Evolutionary conservation across 768 basidiomycete genomes (phyloP), one percentile per base, ranked within the genome.

Genomic region (Lentinula detonsa): DNA sequence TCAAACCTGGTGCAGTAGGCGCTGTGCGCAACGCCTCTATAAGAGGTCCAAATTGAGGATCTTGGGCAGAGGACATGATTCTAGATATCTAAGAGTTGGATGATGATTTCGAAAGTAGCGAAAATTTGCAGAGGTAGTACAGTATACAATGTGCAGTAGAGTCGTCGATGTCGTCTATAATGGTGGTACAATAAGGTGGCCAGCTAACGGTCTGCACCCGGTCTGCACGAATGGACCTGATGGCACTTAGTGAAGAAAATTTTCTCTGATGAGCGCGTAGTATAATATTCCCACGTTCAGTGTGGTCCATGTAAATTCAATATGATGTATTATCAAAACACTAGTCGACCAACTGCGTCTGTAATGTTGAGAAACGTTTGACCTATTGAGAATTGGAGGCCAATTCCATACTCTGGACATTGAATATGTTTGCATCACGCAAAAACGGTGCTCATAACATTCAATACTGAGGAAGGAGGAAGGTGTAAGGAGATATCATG

Each of bases 1-100:
- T 67, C 74, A 58, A 59, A 81, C 87, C 85, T 66, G 83, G 84
- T 43, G 80, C 85, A 23, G 86, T 86, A 56, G 86, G 85, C 23
- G 86, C 86, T 15, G 77, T 71, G 62, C 78, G 78, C 55, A 86
- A 72, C 40, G 80, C 76, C 39, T 85, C 80, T 63, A 85, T 69
- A 16, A 84, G 71, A 60, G 78, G 72, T 33, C 75, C 67, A 61
- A 87, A 81, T 34, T 78, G 74, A 43, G 74, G 73, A 48, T 74
- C 68, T 52, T 76, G 68, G 64, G 76, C 61, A 69, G 78, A 72
- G 65, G 76, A 73, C 74, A 79, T 80, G 62, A 80, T 57, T 68
- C 66, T 61, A 67, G 56, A 66, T 61, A 57, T 34, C 28, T 8
- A 23, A 45, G 28, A 42, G 39, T 42, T 35, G 59, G 52, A 59